Evolutionary conservation across 192 early-diverging fungal genomes (phyloP), one percentile per base, ranked within the genome.

Genomic region (Podila horticola): DNA sequence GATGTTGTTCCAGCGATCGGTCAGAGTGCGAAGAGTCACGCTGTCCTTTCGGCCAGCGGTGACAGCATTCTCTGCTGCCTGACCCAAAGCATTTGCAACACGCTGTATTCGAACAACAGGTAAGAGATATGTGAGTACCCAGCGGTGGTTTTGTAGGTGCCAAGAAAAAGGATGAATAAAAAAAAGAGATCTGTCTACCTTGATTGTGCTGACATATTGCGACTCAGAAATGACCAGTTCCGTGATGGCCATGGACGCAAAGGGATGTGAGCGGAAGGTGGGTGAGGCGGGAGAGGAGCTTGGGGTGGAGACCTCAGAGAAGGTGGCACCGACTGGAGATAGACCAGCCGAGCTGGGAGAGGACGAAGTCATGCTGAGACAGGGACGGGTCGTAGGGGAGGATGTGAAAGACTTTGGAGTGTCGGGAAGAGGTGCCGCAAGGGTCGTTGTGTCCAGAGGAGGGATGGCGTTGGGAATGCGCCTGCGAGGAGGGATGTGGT

Each of bases 181-280:
- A 48, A 20, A 38, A 12, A 28, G 19, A 26, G 26, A 3, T 51
- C 9, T 33, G 17, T 7, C 24, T 79, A 72, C 76, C 28, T 79
- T 71, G 36, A 79, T 62, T n/a, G 55, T 28, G 11, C 64, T 8
- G 1, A 79, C 65, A 28, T 72, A 68, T 4, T 79, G 76, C 10
- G 70, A 65, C 24, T 79, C 76, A 28, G 76, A 57, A 26, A 79
- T 72, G 22, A 79, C 59, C 15, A 79, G 55, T 24, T 79, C 76
- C 10, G 76, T 72, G 41, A 79, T 79, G 15, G 76, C 64, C 76
- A 79, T 72, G 60, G 70, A 22, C 3, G 60, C 70, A 48, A 72
- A 55, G 5, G 76, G 70, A 2, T 9, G 34, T n/a, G 64, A 49
- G 19, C 67, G 12, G 4, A 17, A 66, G 1, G 70, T 38, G 22